A percentile compares a stretch with the other conserved stretches of the same genome.
These are phyloP conservation scores for Wickerhamomyces sp. DNA, from an alignment of 1,139 yeast genomes.

Conservation along the genomic window DNA sequence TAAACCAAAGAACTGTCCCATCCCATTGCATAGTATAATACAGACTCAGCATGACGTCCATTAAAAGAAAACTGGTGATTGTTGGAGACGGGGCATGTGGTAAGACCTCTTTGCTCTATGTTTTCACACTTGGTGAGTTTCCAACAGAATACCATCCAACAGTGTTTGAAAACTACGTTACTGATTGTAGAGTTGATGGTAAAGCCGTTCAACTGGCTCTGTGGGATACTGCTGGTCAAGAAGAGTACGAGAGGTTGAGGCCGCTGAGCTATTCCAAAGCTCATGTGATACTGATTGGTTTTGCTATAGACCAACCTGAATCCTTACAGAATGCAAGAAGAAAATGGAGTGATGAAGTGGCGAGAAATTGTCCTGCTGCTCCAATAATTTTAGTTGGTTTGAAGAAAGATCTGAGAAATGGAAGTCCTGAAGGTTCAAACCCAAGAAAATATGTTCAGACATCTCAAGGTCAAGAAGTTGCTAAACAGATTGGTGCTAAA, in stretches of 20 bases:
- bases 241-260: slow-evolving; percentile 73
- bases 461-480: slow-evolving; percentile 54
- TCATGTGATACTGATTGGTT: slow-evolving; percentile 66
- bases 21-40: too few relatives aligned
- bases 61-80: slow-evolving; percentile 76
- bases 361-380: slow-evolving; percentile 59
- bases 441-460: slow-evolving; percentile 41
- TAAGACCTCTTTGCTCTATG: slow-evolving; percentile 84
- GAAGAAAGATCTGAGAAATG: slow-evolving; percentile 57
- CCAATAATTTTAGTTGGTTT: slow-evolving; percentile 66
- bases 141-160: slow-evolving; percentile 89
- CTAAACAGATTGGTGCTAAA: slow-evolving; percentile 64
- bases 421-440: slow-evolving; percentile 27
- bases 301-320: slow-evolving; percentile 65
- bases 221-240: slow-evolving; percentile 98
- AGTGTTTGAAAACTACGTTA: slow-evolving; percentile 90
- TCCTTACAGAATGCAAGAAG: slow-evolving; percentile 62
- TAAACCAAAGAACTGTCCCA: too few relatives aligned
- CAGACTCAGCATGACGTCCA: slow-evolving; percentile 24
- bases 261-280: slow-evolving; percentile 76
- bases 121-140: slow-evolving; percentile 78
- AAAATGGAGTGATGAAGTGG: slow-evolving; percentile 72
- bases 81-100: slow-evolving; percentile 98
- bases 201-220: slow-evolving; percentile 83
- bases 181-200: slow-evolving; percentile 90